Evolutionary conservation across 176 grass and related monocot genomes (phyloP), one percentile per base, ranked within the genome.

Genomic region (Avena insularis): DNA sequence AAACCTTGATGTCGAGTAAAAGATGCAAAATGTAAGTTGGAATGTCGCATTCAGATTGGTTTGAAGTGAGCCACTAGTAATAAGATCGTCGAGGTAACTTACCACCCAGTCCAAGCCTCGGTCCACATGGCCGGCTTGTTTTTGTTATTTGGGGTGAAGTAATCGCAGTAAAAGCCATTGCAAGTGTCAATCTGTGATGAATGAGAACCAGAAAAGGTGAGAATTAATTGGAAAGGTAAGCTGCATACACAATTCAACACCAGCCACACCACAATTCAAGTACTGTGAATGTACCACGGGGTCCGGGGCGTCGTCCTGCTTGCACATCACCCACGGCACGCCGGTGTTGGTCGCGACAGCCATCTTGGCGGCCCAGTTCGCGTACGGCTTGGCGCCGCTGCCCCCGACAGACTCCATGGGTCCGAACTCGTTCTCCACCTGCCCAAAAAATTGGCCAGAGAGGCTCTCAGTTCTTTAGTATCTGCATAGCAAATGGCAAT

Each of bases 241-340:
- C 35, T 21, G 59, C 27, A n/a, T 68, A 58, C 12, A 20, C 15
- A 19, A 48, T 47, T 61, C 47, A 29, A 84, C 57, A 83, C 16
- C 60, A 86, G 38, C 17, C 29, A 89, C 66, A 64, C 57, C 72
- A 49, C 55, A 65, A 15, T 19, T 43, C 33, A 6, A 20, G 27
- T 53, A 29, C 5, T 50, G 3, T 43, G 2, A 19, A 21, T 71
- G 19, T 96, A 98, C 96, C 78, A 98, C 90, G 59, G 92, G 93
- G 83, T 98, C 96, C 2, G 96, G 96, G 5, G 96, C 96, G 86
- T 98, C 96, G 12, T 98, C 94, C 68, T 98, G 92, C 53, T 96
- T 96, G 85, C 97, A 98, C 97, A 98, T 98, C 84, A 98, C 89
- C 96, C 96, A 98, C 6, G 96, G 96, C 79, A 98, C 93, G 1